phyloP scores from a whole-genome alignment of 306 rosid genomes.

The Cucumis melo region DNA sequence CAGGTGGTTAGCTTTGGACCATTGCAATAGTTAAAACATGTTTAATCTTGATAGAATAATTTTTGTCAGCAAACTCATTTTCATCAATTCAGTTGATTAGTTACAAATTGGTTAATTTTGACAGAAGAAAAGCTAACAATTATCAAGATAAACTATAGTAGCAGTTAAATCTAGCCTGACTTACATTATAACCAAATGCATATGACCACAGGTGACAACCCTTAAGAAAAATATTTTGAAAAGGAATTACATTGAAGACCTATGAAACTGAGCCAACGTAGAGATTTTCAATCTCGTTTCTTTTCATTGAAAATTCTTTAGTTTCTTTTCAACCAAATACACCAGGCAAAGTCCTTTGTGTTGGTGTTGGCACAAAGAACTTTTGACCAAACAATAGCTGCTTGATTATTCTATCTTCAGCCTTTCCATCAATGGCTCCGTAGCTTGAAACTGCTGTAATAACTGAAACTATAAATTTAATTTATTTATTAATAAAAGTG shows the following conservation, averaged over 20 bases:
- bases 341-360: background rate
- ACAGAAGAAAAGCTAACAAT: background rate
- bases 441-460: background rate
- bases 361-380: background rate
- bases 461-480: background rate
- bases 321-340: background rate
- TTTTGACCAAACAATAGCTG: background rate
- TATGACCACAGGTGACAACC: background rate
- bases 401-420: background rate
- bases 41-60: background rate
- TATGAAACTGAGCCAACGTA: background rate
- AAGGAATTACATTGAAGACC: background rate
- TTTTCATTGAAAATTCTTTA: background rate
- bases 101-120: background rate
- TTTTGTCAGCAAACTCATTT: background rate
- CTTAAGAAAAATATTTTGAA: background rate
- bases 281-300: background rate
- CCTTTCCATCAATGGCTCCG: background rate
- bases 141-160: background rate
- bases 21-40: background rate
- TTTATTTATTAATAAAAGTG: background rate
- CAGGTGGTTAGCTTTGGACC: conserved; percentile 39
- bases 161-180: background rate
- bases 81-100: background rate
- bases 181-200: background rate